Base-by-base conservation (phyloP, 208 protist genomes). In the Leishmania turanica region DNA sequence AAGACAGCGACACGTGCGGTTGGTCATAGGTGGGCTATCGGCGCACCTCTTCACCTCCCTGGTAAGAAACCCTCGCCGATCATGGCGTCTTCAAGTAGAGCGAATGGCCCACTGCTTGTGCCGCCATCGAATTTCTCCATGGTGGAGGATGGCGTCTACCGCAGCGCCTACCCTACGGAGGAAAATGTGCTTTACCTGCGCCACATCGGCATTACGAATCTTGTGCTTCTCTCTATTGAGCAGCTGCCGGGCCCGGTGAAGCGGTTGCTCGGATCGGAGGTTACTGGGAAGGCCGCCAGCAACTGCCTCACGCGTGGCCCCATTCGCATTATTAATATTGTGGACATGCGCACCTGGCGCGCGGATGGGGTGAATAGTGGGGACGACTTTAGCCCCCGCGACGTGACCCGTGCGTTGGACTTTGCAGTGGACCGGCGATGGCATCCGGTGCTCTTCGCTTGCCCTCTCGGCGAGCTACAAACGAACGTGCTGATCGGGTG, bases 371-470 rank as follows among this genome's bases (percentile, higher is more conserved):
- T 80, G 37, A 91, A 86, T 66, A 79, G 85, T 62, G 86, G 84
- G 42, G 89, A 94, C 34, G 95, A 96, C 80, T 96, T 98, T 73
- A 90, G 87, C 78, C 86, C 94, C 31, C 85, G 82, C 11, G 88
- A 94, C 65, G 89, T 98, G 7, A 84, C 90, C 17, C 87, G 86
- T 7, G 95, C 95, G 0, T 74, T 98, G 24, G 91, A 96, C 80
- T 87, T 97, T 56, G 91, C 95, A 15, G 87, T 98, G 37, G 88
- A 98, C 72, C 79, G 83, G 34, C 85, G 90, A 45, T 95, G 89
- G 84, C 90, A 98, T 86, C 96, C 96, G n/a, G 84, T 98, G 42
- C 91, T 98, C 62, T 92, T 98, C 40, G 78, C 89, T 21, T 98
- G 95, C 68, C 92, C 95, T 17, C 95, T 90, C 3, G 96, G 96